Conservation (phyloP, 139 green algal genomes). For the Auxenochlorella pyrenoidosa region DNA sequence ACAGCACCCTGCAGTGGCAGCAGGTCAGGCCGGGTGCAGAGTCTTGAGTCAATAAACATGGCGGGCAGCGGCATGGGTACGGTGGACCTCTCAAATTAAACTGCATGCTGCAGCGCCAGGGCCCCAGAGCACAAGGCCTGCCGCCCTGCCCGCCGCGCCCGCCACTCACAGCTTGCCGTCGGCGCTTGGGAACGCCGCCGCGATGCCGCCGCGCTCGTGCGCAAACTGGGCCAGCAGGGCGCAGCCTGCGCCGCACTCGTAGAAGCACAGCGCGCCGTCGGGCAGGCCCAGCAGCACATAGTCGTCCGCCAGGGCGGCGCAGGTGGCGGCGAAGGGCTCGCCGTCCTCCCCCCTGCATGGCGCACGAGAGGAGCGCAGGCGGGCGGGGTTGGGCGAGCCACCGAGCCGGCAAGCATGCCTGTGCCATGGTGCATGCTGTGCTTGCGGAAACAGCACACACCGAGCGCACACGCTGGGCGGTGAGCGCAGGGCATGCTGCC, state of each 20-base stretch:
- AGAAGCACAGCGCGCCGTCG: slow-evolving; percentile 68
- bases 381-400: background rate
- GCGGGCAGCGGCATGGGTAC: background rate
- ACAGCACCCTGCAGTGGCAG: slow-evolving; percentile 55
- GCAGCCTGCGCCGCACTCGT: slow-evolving; percentile 42
- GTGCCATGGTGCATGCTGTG: too few relatives aligned
- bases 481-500: background rate
- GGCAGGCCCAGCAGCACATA: slow-evolving; percentile 71
- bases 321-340: slow-evolving; percentile 59
- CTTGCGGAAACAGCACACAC: background rate
- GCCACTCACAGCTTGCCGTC: slow-evolving; percentile 49
- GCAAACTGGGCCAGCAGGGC: slow-evolving; percentile 71
- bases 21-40: background rate
- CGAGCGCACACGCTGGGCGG: background rate
- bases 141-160: background rate
- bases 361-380: too few relatives aligned
- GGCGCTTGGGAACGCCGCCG: slow-evolving; percentile 61
- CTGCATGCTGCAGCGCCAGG: too few relatives aligned
- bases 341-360: slow-evolving; percentile 15
- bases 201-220: slow-evolving; percentile 63
- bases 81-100: too few relatives aligned
- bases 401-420: too few relatives aligned
- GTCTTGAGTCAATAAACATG: background rate
- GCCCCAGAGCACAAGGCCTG: background rate
- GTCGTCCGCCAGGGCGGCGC: slow-evolving; percentile 61